Evolutionary conservation across 305 asterid genomes (phyloP).

Genomic region (Solanum aculeatissimum): DNA sequence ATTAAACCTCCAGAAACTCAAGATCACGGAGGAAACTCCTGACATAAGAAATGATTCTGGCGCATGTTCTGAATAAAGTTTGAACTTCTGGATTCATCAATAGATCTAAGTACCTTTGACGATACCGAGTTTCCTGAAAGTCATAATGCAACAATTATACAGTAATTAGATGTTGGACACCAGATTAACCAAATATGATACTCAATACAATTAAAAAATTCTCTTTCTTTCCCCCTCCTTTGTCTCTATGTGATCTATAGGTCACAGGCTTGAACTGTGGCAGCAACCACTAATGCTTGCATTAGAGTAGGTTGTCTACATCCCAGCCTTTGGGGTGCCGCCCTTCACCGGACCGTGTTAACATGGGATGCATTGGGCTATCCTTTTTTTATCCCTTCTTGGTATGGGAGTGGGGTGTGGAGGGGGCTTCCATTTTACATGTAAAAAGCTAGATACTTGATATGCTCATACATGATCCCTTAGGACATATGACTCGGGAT

Average conservation of each 20-base stretch:
- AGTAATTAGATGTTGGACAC: neutral
- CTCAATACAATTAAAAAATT: neutral
- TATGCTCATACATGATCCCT: slow-evolving; percentile 55
- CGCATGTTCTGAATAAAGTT: slow-evolving; percentile 57
- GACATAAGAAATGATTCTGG: slow-evolving; percentile 49
- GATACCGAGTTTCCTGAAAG: slow-evolving; percentile 71
- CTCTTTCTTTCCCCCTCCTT: neutral
- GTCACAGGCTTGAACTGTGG: neutral
- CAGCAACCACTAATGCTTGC: neutral
- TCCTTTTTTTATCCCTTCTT: neutral
- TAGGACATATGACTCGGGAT: slow-evolving; percentile 52
- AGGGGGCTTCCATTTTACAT: no score
- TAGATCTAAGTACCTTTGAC: slow-evolving; percentile 83
- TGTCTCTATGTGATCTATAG: neutral
- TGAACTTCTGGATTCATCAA: slow-evolving; percentile 71
- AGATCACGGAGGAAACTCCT: slow-evolving; percentile 52
- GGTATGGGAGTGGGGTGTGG: neutral
- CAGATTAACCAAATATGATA: neutral
- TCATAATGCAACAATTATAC: neutral
- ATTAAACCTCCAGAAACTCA: slow-evolving; percentile 66
- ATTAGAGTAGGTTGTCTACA: neutral
- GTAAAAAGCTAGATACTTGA: neutral
- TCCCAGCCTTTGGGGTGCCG: neutral
- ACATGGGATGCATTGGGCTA: neutral
- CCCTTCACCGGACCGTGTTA: neutral